These are phyloP conservation scores for Nannochloris sp. DNA, from an alignment of 139 green algal genomes.

Conservation along the genomic window DNA sequence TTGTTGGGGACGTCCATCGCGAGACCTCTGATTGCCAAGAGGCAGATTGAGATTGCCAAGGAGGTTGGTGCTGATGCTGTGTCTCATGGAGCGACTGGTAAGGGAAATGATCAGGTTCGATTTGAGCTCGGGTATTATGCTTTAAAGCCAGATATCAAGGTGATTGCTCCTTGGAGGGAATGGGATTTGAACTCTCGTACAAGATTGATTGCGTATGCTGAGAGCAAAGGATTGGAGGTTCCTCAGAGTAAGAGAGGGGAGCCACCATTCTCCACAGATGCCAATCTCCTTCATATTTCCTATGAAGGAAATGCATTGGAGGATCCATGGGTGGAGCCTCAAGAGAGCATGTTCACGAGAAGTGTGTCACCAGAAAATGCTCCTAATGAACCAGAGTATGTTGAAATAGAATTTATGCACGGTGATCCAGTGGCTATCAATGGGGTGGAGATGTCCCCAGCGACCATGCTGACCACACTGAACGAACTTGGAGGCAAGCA, in stretches of 20 bases:
- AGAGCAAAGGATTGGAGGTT: slow-evolving; percentile 53
- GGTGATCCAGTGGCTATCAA: slow-evolving; percentile 93
- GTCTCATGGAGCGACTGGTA: slow-evolving; percentile 96
- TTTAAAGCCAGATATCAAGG: slow-evolving; percentile 98
- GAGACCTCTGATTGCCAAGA: slow-evolving; percentile 95
- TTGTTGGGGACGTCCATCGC: slow-evolving; percentile 98
- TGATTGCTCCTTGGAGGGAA: slow-evolving; percentile 98
- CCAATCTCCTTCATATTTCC: slow-evolving; percentile 95
- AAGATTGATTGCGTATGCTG: slow-evolving; percentile 84
- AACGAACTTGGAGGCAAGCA: slow-evolving; percentile 77
- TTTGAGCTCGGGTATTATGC: slow-evolving; percentile 92
- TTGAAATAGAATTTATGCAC: slow-evolving; percentile 94
- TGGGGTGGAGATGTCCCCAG: slow-evolving; percentile 75
- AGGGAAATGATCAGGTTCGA: slow-evolving; percentile 97
- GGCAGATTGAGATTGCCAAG: slow-evolving; percentile 95
- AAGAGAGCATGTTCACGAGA: slow-evolving; percentile 86
- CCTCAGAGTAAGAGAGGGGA: slow-evolving; percentile 77
- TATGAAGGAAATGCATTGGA: slow-evolving; percentile 87
- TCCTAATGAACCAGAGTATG: slow-evolving; percentile 79
- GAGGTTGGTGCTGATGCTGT: slow-evolving; percentile 92
- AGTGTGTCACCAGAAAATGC: slow-evolving; percentile 83
- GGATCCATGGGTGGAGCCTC: slow-evolving; percentile 81
- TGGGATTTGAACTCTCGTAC: slow-evolving; percentile 90
- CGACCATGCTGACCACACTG: slow-evolving; percentile 77
- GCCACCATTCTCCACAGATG: slow-evolving; percentile 90